Evolutionary conservation across 257 asterid species (phyloP).

Genomic region (Solanum arcanum): DNA sequence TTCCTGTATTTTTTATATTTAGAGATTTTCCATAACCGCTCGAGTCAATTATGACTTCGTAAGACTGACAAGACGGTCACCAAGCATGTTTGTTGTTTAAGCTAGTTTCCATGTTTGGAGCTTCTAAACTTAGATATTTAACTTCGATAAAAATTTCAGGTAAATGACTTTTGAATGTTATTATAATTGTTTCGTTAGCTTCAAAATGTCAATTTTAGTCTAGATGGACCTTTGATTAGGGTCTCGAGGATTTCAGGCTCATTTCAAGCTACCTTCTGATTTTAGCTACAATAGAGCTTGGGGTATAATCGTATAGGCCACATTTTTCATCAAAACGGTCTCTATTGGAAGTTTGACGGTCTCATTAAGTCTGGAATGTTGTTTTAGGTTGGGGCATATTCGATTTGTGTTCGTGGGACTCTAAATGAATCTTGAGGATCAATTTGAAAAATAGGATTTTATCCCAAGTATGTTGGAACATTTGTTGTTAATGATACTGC

Average conservation of each 20-base stretch:
- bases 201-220: neutral
- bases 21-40: neutral
- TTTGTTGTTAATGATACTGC: neutral
- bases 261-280: neutral
- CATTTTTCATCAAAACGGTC: neutral
- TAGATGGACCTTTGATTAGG: neutral
- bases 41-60: neutral
- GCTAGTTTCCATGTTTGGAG: neutral
- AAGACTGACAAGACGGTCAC: neutral
- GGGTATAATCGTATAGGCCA: no score
- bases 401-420: neutral
- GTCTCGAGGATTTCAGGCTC: neutral
- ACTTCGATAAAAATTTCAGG: neutral
- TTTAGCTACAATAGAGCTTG: neutral
- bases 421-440: neutral
- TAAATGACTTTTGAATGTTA: neutral
- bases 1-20: neutral
- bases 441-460: neutral
- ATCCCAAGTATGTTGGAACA: neutral
- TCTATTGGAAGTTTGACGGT: neutral
- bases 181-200: neutral
- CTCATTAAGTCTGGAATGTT: no score
- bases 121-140: neutral
- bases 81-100: neutral
- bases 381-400: neutral